A percentile compares a stretch with the other conserved stretches of the same genome.
Evolutionary conservation across 352 stramenopile species (phyloP).

Genomic region (Phytophthora citrophthora): DNA sequence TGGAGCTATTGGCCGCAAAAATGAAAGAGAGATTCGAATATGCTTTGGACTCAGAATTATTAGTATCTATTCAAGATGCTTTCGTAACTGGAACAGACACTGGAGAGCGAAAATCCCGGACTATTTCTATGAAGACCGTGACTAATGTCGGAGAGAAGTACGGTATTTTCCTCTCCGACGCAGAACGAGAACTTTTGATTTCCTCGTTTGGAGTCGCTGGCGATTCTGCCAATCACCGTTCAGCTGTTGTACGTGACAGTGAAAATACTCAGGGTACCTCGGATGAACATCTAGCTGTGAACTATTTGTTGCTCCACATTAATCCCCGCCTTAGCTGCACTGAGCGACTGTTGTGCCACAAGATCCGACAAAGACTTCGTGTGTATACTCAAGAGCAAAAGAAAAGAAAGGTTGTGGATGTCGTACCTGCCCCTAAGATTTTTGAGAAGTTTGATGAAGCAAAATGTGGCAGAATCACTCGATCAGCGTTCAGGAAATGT

Average conservation of each 20-base stretch:
- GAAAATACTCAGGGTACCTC: not conserved
- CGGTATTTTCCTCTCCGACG: slow-evolving; percentile 44
- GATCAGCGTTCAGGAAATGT: slow-evolving; percentile 72
- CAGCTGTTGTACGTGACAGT: not conserved
- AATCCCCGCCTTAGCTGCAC: slow-evolving; percentile 59
- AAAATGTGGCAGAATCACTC: slow-evolving; percentile 50
- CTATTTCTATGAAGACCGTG: slow-evolving; percentile 16
- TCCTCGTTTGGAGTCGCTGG: slow-evolving; percentile 21
- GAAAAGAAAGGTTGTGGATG: slow-evolving; percentile 24
- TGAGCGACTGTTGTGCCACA: slow-evolving; percentile 66
- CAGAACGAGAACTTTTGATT: slow-evolving; percentile 32
- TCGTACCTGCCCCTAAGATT: slow-evolving; percentile 33
- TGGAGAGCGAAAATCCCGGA: slow-evolving; percentile 24
- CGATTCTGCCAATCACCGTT: slow-evolving; percentile 1
- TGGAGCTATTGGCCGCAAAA: slow-evolving; percentile 64
- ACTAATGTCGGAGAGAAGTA: slow-evolving; percentile 33
- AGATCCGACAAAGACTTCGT: slow-evolving; percentile 62
- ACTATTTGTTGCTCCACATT: slow-evolving; percentile 63
- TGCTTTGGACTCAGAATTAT: slow-evolving; percentile 56
- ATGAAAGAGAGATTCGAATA: slow-evolving; percentile 71
- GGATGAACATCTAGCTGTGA: slow-evolving; percentile 34
- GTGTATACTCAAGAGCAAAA: slow-evolving; percentile 38
- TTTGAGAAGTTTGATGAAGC: slow-evolving; percentile 69
- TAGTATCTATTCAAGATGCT: slow-evolving; percentile 47
- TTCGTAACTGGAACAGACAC: slow-evolving; percentile 19